These are phyloP conservation scores for Plasmodium relictum DNA, from an alignment of 169 alveolate species.

Conservation along the genomic window DNA sequence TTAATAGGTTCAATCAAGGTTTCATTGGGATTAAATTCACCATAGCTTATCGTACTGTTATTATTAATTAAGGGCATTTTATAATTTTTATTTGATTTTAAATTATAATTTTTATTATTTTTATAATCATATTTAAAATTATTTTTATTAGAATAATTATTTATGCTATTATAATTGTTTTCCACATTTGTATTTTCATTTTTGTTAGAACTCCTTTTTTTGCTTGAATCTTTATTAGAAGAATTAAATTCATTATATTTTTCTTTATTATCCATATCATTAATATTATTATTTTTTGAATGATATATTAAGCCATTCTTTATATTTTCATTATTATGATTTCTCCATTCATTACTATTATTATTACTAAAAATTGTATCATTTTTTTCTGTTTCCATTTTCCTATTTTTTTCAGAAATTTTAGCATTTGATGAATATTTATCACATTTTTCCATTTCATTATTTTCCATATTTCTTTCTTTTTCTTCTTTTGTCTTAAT, in stretches of 20 bases:
- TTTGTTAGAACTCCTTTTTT: conserved; percentile 37
- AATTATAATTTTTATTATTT: conserved; percentile 23
- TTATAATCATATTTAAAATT: conserved; percentile 28
- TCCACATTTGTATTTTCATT: conserved; percentile 6
- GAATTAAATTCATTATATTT: conserved; percentile 15
- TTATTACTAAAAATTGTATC: conserved; percentile 6
- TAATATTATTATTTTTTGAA: not conserved
- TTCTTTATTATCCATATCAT: not conserved
- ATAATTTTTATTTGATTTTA: conserved; percentile 12
- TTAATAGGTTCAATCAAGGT: conserved; percentile 21
- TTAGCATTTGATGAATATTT: conserved; percentile 19
- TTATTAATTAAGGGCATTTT: not conserved
- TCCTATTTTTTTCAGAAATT: conserved; percentile 17
- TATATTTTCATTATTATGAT: conserved; percentile 13
- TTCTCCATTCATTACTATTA: conserved; percentile 45
- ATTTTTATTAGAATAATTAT: conserved; percentile 12
- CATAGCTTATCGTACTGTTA: not conserved
- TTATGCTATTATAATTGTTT: not conserved
- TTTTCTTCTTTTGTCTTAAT: conserved; percentile 1
- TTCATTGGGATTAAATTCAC: conserved; percentile 4
- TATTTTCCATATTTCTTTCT: not conserved
- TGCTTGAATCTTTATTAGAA: conserved; percentile 33
- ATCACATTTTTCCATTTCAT: not conserved
- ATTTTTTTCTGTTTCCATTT: conserved; percentile 2
- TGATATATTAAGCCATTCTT: conserved; percentile 2